Evolutionary conservation across 163 green algal genomes (phyloP).

Genomic region (Scenedesmus sp.): DNA sequence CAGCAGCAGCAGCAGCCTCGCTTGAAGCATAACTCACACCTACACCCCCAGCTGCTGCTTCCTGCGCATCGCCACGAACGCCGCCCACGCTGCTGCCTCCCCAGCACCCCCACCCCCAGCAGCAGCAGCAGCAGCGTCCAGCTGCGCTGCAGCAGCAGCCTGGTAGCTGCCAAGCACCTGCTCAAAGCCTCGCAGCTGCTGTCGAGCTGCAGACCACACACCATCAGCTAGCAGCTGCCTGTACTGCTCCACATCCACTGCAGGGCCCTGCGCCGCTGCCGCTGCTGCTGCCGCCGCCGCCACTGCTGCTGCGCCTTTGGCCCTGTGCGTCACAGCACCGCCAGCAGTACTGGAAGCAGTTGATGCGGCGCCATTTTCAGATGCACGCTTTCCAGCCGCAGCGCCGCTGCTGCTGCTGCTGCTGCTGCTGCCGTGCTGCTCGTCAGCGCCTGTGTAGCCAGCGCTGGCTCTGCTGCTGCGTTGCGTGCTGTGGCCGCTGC

Average conservation of each 20-base stretch:
- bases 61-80: neutral
- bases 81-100: neutral
- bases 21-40: neutral
- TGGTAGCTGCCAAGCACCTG: neutral
- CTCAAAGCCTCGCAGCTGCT: neutral
- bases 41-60: neutral
- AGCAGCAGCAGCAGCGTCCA: neutral
- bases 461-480: neutral
- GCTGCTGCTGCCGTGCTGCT: neutral
- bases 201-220: neutral
- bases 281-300: neutral
- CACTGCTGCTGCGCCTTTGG: neutral
- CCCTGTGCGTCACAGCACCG: neutral
- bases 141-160: neutral
- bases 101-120: neutral
- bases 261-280: slow-evolving; percentile 18
- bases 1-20: neutral
- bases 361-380: neutral
- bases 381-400: neutral
- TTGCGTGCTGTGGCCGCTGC: neutral
- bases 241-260: slow-evolving; percentile 42
- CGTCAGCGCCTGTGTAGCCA: neutral
- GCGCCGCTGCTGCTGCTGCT: neutral
- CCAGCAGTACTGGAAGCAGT: neutral
- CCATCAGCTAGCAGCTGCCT: neutral